Conservation (phyloP, 345 rosid species). For the Corymbia maculata region DNA sequence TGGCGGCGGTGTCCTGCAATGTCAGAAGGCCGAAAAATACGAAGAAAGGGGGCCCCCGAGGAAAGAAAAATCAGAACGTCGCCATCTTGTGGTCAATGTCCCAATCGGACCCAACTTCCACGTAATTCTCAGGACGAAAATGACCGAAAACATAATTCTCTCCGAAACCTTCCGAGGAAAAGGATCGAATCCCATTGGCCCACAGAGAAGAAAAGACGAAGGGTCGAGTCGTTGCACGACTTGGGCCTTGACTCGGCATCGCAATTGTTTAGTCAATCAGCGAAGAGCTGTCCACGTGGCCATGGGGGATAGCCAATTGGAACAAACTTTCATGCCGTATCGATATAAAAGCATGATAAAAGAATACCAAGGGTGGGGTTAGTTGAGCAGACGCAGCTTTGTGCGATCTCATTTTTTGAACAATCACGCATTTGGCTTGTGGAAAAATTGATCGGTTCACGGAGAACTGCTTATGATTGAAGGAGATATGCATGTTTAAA, state of each 20-base stretch:
- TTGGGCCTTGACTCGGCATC: background rate
- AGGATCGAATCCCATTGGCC: background rate
- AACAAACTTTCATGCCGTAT: background rate
- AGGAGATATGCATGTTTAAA: background rate
- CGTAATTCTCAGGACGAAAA: background rate
- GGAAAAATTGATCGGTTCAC: background rate
- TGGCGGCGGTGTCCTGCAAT: background rate
- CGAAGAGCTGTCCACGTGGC: background rate
- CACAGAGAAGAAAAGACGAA: background rate
- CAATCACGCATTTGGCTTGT: background rate
- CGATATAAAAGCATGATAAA: background rate
- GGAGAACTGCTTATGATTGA: background rate
- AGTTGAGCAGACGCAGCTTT: background rate
- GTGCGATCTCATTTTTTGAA: background rate
- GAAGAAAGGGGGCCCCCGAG: background rate
- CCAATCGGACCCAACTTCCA: background rate
- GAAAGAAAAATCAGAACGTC: background rate
- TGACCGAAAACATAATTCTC: background rate
- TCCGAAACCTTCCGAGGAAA: background rate
- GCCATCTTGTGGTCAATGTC: background rate
- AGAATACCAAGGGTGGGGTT: background rate
- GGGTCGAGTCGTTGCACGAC: background rate
- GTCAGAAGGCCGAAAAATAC: background rate
- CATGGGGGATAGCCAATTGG: background rate
- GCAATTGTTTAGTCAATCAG: background rate